These are phyloP conservation scores for Chaetoceros tenuissimus DNA, from an alignment of 108 stramenopile genomes.

Conservation along the genomic window DNA sequence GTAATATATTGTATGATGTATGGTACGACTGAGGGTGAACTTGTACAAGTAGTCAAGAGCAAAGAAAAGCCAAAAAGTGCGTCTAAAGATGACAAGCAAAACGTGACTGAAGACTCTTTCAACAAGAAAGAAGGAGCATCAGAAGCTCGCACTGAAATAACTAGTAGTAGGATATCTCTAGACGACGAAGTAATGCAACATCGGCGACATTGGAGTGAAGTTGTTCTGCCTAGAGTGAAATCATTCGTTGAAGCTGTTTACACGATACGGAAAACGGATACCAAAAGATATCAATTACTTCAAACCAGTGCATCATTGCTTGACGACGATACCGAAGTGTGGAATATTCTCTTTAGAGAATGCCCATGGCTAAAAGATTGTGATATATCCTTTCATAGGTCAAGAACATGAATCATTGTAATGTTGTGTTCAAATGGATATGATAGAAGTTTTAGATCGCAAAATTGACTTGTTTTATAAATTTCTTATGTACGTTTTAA, in stretches of 20 bases:
- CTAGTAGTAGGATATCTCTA: slow-evolving; percentile 48
- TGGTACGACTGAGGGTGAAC: slow-evolving; percentile 48
- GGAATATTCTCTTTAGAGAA: slow-evolving; percentile 36
- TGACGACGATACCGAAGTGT: slow-evolving; percentile 14
- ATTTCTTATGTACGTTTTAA: too few species aligned
- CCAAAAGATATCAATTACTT: slow-evolving; percentile 54
- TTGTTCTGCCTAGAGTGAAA: slow-evolving; percentile 56
- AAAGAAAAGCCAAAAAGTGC: background rate
- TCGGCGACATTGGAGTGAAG: slow-evolving; percentile 36
- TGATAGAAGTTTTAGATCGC: too few species aligned
- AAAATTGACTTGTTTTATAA: too few species aligned
- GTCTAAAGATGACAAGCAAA: background rate
- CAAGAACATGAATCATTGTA: too few species aligned
- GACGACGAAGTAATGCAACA: slow-evolving; percentile 55
- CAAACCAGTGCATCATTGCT: slow-evolving; percentile 16
- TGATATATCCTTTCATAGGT: slow-evolving; percentile 38
- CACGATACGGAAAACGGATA: slow-evolving; percentile 44
- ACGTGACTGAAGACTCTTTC: background rate
- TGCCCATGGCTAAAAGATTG: slow-evolving; percentile 51
- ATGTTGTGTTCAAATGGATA: too few species aligned
- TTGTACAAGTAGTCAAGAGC: slow-evolving; percentile 60
- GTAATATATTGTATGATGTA: slow-evolving; percentile 71
- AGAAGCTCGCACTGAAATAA: slow-evolving; percentile 25
- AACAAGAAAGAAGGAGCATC: background rate
- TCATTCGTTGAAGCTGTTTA: slow-evolving; percentile 69